These are phyloP conservation scores for Apiospora malaysiana DNA, from an alignment of 2,329 filamentous ascomycete species.

Conservation along the genomic window DNA sequence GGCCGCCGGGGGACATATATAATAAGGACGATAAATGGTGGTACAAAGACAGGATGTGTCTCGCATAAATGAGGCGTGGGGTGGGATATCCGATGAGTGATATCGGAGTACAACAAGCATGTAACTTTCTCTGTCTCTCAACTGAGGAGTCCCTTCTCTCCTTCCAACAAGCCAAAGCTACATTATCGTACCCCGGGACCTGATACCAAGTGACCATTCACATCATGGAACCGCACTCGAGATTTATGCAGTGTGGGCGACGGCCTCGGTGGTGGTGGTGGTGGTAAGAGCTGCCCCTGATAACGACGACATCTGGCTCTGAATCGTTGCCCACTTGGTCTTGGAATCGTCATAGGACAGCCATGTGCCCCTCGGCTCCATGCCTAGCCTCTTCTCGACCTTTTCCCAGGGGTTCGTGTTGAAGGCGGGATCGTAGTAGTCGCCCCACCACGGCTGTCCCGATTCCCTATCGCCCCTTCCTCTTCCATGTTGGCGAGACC, in stretches of 20 bases:
- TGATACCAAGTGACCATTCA: background rate
- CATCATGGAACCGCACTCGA: background rate
- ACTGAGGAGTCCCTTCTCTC: background rate
- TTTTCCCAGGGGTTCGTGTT: conserved; percentile 76
- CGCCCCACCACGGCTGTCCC: conserved; percentile 62
- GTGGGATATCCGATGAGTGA: background rate
- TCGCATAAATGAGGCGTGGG: background rate
- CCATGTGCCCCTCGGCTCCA: conserved; percentile 55
- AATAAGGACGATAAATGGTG: background rate
- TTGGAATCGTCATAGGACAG: conserved; percentile 41
- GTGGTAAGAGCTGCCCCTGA: background rate
- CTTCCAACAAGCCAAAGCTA: background rate
- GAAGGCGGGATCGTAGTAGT: conserved; percentile 72
- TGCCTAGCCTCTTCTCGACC: conserved; percentile 54
- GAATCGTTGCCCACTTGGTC: conserved; percentile 22
- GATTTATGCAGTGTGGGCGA: background rate
- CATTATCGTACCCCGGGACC: background rate
- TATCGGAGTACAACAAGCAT: background rate
- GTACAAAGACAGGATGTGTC: background rate
- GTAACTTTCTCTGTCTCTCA: background rate
- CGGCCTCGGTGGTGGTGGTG: background rate
- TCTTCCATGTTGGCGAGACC: conserved; percentile 26
- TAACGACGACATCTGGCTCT: background rate
- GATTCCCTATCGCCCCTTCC: conserved; percentile 44
- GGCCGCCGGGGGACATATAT: background rate